Evolutionary conservation across 1,284 basidiomycete genomes (phyloP), one percentile per base, ranked within the genome.

Genomic region (Cutaneotrichosporon curvatum): DNA sequence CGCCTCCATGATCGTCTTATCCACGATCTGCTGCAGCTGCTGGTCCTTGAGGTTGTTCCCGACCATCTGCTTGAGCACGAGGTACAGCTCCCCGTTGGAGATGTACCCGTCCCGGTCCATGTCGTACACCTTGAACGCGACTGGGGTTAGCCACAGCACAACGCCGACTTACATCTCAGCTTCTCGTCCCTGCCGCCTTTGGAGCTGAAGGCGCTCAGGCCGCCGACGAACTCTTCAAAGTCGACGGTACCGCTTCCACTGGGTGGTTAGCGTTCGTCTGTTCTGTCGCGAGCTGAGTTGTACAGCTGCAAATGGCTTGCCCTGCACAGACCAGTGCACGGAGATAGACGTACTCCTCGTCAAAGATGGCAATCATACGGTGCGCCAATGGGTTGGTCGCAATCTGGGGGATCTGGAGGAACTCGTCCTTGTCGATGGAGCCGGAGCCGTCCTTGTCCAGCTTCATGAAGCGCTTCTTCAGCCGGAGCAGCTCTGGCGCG

Each of bases 11-110:
- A 99, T 98, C 15, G 94, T 98, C 78, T 99, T 99, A 74, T 99
- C 95, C 10, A 98, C 95, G 57, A 99, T 99, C 73, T 98, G 94
- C 71, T 99, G 95, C 56, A 98, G 74, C 76, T 98, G 95, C 70
- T 95, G 88, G 72, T 99, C 95, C 85, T 98, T 97, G 62, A 97
- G 75, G 72, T 98, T 98, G 71, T 88, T 97, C 30, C 94, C 94
- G 37, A 98, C 95, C 94, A 99, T 99, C 89, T 98, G 97, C 78
- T 98, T 99, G 55, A 99, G 76, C 33, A 99, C 94, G 43, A 99
- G 76, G 75, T 97, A 98, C 38, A 98, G 79, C 73, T 98, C 94
- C 48, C 94, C 95, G 66, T 98, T 98, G n/a, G 90, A 95, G 67
- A 98, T 98, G 72, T 76, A 94, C 2, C 90, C 91, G 65, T 98